Evolutionary conservation across 768 basidiomycete genomes (phyloP), one percentile per base, ranked within the genome.

Genomic region (Serendipita vermifera): DNA sequence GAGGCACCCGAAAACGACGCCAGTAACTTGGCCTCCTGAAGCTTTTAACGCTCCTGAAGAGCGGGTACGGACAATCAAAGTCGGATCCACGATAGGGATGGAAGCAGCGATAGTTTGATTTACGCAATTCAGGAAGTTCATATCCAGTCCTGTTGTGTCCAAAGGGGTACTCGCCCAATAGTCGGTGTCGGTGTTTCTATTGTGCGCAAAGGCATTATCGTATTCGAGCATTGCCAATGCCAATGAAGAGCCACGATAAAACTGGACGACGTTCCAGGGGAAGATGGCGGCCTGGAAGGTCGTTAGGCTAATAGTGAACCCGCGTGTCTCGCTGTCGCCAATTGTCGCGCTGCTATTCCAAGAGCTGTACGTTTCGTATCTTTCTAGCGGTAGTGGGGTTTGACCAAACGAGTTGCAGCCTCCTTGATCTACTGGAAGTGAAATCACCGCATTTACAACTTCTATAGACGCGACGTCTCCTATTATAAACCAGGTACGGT

Each of bases 211-310:
- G 24, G 17, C 27, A 31, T 51, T 51, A 31, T 51, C 24, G 22
- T 51, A 51, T 22, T 22, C 32, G 24, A 31, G 32, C 9, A 27
- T 51, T 22, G 22, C 46, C n/a, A 51, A n/a, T 5, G 27, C 17
- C 22, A 51, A 22, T 27, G 22, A 24, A 7, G 22, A 22, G 7
- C 22, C 46, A 24, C 46, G 46, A n/a, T 29, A 51, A n/a, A 27
- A 51, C 46, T 51, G 46, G 15, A 51, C 17, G 17, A 51, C 29
- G 22, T 51, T 51, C 46, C 46, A 51, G 7, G 46, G 46, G n/a
- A 26, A 29, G 9, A 51, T 22, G 20, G 3, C 7, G 5, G 31
- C 31, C 5, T 20, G 5, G 15, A 40, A 40, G n/a, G n/a, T n/a
- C n/a, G n/a, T n/a, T n/a, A n/a, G n/a, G n/a, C n/a, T n/a, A n/a